Percentiles rank a stretch among this genome's conserved stretches.
These are phyloP conservation scores for Dalbergia cultrata DNA, from an alignment of 306 rosid genomes.

Conservation along the genomic window DNA sequence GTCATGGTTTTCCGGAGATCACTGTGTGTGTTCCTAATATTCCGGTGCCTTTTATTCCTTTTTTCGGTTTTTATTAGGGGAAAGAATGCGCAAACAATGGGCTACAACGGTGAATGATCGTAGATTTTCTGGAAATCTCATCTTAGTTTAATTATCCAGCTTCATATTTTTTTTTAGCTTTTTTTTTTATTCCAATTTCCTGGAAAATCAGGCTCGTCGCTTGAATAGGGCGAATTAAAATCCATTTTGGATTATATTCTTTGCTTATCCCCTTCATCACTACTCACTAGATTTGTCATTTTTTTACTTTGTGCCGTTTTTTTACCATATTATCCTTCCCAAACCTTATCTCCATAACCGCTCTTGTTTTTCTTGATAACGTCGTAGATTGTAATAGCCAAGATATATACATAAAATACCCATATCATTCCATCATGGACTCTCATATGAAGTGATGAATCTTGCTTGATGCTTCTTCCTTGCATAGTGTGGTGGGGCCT, in stretches of 20 bases:
- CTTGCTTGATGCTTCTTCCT: neutral
- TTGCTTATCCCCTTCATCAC: neutral
- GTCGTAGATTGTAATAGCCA: slow-evolving; percentile 5
- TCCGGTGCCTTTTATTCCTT: slow-evolving; percentile 6
- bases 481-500: slow-evolving; percentile 8
- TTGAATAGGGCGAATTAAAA: slow-evolving; percentile 12
- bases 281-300: neutral
- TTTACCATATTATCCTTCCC: slow-evolving; percentile 12
- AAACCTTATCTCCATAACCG: slow-evolving; percentile 24
- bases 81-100: neutral
- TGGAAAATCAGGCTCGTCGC: neutral
- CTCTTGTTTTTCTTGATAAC: slow-evolving; percentile 12
- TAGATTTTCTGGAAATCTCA: neutral
- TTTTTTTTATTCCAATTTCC: neutral
- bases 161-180: neutral
- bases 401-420: neutral
- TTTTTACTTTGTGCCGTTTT: slow-evolving; percentile 16
- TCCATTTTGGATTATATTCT: slow-evolving; percentile 4
- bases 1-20: slow-evolving; percentile 25
- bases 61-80: neutral
- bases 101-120: neutral
- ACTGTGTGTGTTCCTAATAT: slow-evolving; percentile 10
- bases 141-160: neutral
- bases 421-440: slow-evolving; percentile 24
- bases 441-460: neutral